phyloP scores from a whole-genome alignment of 306 rosid genomes.

The Lithocarpus polystachyus region DNA sequence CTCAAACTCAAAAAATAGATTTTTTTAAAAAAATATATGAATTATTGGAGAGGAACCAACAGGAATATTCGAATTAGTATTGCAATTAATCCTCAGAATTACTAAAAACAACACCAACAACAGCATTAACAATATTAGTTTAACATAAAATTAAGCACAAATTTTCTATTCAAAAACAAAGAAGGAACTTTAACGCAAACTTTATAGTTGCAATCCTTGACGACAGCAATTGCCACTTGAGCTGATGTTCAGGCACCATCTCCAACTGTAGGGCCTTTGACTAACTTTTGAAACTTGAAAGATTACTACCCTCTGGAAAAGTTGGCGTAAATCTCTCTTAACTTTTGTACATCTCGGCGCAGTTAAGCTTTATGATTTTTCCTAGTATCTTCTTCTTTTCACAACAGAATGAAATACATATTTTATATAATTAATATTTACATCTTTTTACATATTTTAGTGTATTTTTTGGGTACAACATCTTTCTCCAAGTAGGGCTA shows the following conservation, averaged over 20 bases:
- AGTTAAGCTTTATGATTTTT: neutral
- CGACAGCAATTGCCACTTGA: too few relatives aligned
- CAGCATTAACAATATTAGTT: neutral
- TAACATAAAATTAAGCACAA: neutral
- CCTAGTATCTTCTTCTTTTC: neutral
- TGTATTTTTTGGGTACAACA: too few relatives aligned
- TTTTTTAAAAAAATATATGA: too few relatives aligned
- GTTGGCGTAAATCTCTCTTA: constrained; percentile 7
- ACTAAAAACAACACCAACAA: too few relatives aligned
- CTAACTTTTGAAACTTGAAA: constrained; percentile 7
- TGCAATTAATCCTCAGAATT: too few relatives aligned
- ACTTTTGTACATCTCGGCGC: constrained; percentile 3
- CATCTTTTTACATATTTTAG: too few relatives aligned
- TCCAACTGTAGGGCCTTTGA: constrained; percentile 7
- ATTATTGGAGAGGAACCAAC: too few relatives aligned
- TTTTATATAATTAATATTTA: too few relatives aligned
- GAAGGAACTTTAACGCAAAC: neutral
- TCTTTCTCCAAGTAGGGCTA: too few relatives aligned
- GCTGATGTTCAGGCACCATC: neutral
- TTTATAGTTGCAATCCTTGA: neutral
- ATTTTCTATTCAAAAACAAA: neutral
- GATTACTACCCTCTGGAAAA: constrained; percentile 9
- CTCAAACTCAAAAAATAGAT: too few relatives aligned
- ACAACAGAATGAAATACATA: too few relatives aligned
- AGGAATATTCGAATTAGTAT: too few relatives aligned